These are phyloP conservation scores for Curvularia verruculosa DNA, from an alignment of 2,329 filamentous ascomycete species.

Conservation along the genomic window DNA sequence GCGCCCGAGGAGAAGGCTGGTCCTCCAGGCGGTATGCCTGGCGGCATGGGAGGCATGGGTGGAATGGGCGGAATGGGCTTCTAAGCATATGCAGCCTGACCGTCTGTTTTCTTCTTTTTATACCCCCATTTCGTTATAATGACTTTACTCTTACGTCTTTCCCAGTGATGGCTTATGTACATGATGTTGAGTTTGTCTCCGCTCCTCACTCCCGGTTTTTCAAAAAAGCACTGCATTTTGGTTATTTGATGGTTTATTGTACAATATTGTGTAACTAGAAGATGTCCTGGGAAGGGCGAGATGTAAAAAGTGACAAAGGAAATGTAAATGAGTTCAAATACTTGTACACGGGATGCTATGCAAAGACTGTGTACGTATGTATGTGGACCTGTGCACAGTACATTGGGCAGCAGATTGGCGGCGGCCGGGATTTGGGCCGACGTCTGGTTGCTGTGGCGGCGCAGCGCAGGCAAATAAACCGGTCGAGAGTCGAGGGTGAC, in stretches of 20 bases:
- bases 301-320: slow-evolving; percentile 41
- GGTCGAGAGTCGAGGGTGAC: slow-evolving; percentile 18
- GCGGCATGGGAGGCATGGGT: slow-evolving; percentile 58
- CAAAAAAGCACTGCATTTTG: slow-evolving; percentile 48
- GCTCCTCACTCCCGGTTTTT: slow-evolving; percentile 48
- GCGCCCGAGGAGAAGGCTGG: slow-evolving; percentile 86
- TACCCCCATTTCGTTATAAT: slow-evolving; percentile 42
- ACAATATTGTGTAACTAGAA: slow-evolving; percentile 47
- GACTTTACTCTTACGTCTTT: slow-evolving; percentile 41
- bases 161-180: slow-evolving; percentile 43
- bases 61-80: slow-evolving; percentile 66
- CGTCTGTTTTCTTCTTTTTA: slow-evolving; percentile 38
- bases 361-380: not conserved
- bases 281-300: slow-evolving; percentile 34
- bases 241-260: slow-evolving; percentile 38
- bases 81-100: slow-evolving; percentile 49
- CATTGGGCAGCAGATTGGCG: slow-evolving; percentile 1
- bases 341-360: not conserved
- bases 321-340: slow-evolving; percentile 33
- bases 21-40: slow-evolving; percentile 62
- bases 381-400: slow-evolving; percentile 5
- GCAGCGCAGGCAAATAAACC: slow-evolving; percentile 25
- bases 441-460: slow-evolving; percentile 30
- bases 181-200: slow-evolving; percentile 47
- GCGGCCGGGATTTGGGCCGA: not conserved